phyloP scores from a whole-genome alignment of 331 rosid species.

The Prunus yedoensis region DNA sequence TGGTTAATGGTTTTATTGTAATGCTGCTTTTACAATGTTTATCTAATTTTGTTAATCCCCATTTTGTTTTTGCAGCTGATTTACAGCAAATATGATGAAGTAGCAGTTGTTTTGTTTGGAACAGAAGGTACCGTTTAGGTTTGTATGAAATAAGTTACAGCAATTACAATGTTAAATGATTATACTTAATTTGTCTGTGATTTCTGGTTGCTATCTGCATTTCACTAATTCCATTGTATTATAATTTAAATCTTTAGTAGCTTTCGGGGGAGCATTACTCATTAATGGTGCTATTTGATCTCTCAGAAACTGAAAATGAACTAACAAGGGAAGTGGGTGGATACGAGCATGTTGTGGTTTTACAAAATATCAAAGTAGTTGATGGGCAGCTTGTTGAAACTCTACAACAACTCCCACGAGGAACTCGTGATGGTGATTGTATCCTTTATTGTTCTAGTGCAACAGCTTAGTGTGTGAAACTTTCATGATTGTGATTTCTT shows the following conservation, averaged over 20 bases:
- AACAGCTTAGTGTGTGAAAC: not conserved
- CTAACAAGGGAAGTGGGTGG: slow-evolving; percentile 85
- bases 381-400: slow-evolving; percentile 71
- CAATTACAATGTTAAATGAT: not conserved
- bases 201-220: not conserved
- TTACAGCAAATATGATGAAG: slow-evolving; percentile 62
- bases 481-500: not conserved
- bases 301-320: slow-evolving; percentile 74
- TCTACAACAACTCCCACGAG: slow-evolving; percentile 71
- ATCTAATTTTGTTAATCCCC: not conserved
- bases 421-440: slow-evolving; percentile 77
- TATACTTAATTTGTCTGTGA: not conserved
- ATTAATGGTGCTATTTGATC: not conserved
- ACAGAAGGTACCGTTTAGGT: slow-evolving; percentile 53
- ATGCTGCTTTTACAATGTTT: slow-evolving; percentile 10
- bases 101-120: slow-evolving; percentile 78
- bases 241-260: not conserved
- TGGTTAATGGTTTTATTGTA: slow-evolving; percentile 9
- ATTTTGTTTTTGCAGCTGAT: slow-evolving; percentile 54
- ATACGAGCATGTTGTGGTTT: slow-evolving; percentile 74
- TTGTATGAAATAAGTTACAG: not conserved
- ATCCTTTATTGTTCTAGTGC: slow-evolving; percentile 43
- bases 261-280: not conserved
- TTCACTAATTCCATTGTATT: not conserved
- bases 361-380: slow-evolving; percentile 66